Conservation (phyloP, 345 rosid genomes). For the Eucalyptus cloeziana region DNA sequence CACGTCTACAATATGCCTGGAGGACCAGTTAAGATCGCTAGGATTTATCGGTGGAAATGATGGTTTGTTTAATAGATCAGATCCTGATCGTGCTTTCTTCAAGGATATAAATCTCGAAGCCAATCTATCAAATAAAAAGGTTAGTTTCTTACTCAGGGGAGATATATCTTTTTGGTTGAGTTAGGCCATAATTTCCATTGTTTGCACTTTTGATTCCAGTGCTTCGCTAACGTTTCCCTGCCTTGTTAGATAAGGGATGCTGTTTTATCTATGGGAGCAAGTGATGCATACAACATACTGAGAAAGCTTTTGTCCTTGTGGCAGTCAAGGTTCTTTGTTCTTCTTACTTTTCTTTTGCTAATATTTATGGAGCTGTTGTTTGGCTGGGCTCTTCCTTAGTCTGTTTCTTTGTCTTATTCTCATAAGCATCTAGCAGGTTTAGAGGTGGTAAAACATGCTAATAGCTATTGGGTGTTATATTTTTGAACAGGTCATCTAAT, state of each 20-base stretch:
- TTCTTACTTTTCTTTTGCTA: background rate
- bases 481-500: conserved; percentile 41
- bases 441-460: background rate
- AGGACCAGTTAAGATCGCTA: conserved; percentile 48
- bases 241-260: conserved; percentile 51
- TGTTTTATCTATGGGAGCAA: conserved; percentile 52
- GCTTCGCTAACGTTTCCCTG: background rate
- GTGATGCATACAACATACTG: conserved; percentile 53
- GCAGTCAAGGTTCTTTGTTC: conserved; percentile 64
- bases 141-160: background rate
- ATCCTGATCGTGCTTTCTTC: conserved; percentile 14
- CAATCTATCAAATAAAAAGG: conserved; percentile 66
- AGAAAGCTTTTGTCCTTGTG: conserved; percentile 55
- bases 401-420: background rate
- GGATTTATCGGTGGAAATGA: conserved; percentile 37
- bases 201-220: background rate
- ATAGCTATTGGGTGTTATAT: background rate
- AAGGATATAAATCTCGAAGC: conserved; percentile 48
- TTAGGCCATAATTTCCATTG: background rate
- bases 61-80: conserved; percentile 7
- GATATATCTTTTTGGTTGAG: background rate
- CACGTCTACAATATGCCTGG: conserved; percentile 38
- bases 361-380: background rate
- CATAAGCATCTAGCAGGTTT: background rate
- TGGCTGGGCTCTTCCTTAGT: background rate